phyloP scores from a whole-genome alignment of 2,329 filamentous ascomycete species.

The Penicillium olsonii region DNA sequence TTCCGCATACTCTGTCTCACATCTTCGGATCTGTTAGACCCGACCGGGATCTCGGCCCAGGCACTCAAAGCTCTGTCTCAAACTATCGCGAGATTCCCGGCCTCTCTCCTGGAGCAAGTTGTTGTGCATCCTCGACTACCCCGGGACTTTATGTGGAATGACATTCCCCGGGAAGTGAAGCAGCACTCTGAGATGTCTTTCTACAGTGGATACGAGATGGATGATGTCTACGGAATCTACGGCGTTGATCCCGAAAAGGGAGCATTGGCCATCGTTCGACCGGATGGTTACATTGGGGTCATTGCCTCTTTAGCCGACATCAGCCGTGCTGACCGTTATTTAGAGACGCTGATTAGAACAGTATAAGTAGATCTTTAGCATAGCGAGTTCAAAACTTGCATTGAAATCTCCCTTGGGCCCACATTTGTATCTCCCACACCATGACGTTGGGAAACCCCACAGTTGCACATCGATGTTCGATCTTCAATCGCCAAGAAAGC shows the following conservation, averaged over 20 bases:
- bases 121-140: slow-evolving; percentile 32
- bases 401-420: too few relatives aligned
- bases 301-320: neutral
- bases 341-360: neutral
- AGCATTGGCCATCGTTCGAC: slow-evolving; percentile 37
- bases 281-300: slow-evolving; percentile 40
- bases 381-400: too few relatives aligned
- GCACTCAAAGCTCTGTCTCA: slow-evolving; percentile 23
- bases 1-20: slow-evolving; percentile 38
- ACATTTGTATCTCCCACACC: too few relatives aligned
- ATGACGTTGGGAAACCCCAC: too few relatives aligned
- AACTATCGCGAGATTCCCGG: slow-evolving; percentile 26
- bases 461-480: too few relatives aligned
- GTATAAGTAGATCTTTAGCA: neutral
- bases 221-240: slow-evolving; percentile 38
- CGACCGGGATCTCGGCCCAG: slow-evolving; percentile 25
- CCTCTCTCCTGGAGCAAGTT: slow-evolving; percentile 32
- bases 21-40: slow-evolving; percentile 35
- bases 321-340: neutral
- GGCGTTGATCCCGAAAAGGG: slow-evolving; percentile 34
- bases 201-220: slow-evolving; percentile 31
- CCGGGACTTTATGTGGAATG: slow-evolving; percentile 31
- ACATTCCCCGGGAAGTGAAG: slow-evolving; percentile 31
- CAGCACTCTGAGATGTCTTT: slow-evolving; percentile 36
- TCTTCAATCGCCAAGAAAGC: too few relatives aligned